These are phyloP conservation scores for Fraxinus nigra DNA, from an alignment of 305 asterid genomes.

Conservation along the genomic window DNA sequence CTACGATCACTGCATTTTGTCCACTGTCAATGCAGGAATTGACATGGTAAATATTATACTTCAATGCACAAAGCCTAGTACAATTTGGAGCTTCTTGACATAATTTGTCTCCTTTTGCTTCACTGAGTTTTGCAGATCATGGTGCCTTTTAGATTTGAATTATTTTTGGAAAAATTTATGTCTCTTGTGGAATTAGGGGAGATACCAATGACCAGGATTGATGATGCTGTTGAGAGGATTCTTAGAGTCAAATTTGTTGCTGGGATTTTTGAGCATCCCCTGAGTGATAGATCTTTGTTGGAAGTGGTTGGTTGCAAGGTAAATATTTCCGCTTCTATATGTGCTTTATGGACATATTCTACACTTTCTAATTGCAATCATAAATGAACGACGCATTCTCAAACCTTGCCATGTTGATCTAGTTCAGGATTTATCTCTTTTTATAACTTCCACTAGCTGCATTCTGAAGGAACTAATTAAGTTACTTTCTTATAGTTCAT, in stretches of 20 bases:
- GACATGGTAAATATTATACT: conserved; percentile 54
- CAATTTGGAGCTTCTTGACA: conserved; percentile 6
- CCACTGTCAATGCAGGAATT: conserved; percentile 59
- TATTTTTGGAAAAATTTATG: conserved; percentile 68
- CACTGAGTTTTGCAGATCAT: conserved; percentile 63
- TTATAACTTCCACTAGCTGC: not conserved
- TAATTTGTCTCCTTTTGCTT: conserved; percentile 10
- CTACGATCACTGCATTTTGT: conserved; percentile 48
- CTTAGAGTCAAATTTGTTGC: conserved; percentile 86
- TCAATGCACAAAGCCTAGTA: conserved; percentile 3
- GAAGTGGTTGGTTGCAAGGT: conserved; percentile 93
- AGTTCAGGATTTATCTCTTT: not conserved
- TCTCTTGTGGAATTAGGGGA: conserved; percentile 79
- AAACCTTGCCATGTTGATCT: conserved; percentile 1
- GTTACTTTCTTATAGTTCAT: conserved; percentile 7
- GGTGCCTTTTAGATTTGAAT: conserved; percentile 88
- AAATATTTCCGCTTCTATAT: conserved; percentile 19
- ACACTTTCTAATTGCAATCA: not conserved
- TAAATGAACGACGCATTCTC: conserved; percentile 10
- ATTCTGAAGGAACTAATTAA: not conserved
- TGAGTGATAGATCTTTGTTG: conserved; percentile 73
- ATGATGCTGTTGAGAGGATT: conserved; percentile 93
- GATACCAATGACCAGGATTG: conserved; percentile 72
- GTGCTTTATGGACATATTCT: conserved; percentile 3
- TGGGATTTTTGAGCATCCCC: conserved; percentile 78